Base-by-base conservation (phyloP, 805 yeast genomes). In the Lipomyces spencermartinsiae region DNA sequence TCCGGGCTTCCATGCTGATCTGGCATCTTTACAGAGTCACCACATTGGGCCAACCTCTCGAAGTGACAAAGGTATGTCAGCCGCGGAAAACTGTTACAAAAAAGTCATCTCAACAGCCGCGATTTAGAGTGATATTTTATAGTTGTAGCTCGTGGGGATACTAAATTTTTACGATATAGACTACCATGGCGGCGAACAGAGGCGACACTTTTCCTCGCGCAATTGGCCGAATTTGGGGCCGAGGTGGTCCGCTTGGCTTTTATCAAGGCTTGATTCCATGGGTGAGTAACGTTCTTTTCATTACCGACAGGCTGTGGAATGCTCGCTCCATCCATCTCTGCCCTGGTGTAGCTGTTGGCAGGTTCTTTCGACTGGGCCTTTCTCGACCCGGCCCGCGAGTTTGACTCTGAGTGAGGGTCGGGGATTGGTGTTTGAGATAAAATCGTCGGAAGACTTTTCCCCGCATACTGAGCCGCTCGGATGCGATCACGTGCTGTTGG, bases 121-220 rank as follows among this genome's bases (percentile, higher is more conserved):
- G 29, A 25, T 25, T 3, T 25, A 25, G 29, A 2, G 49, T n/a
- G 49, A n/a, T 9, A 19, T 6, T 14, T 19, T 37, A 12, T 10
- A 1, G 43, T 37, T 12, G 16, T 14, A 37, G 39, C 16, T 37
- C 5, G 1, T 37, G 12, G 43, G 16, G 43, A 5, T 37, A 37
- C 19, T 43, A 43, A 25, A 43, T 43, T 16, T 16, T 4, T 43
- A n/a, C 49, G n/a, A 16, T 34, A 54, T 58, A 94, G 82, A 94
- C 99, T 65, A 95, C 99, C 8, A 93, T 95, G 97, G 98, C 98
- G 54, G 98, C 99, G 63, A 92, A 95, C 82, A 85, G 99, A 78
- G 82, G 84, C 37, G 83, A 94, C 69, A 78, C 87, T 1, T 81
- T 95, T 70, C 73, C 86, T 10, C 87, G 87, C 73, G 91, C 97